Evolutionary conservation across 345 rosid genomes (phyloP).

Genomic region (Arabis hirsuta): DNA sequence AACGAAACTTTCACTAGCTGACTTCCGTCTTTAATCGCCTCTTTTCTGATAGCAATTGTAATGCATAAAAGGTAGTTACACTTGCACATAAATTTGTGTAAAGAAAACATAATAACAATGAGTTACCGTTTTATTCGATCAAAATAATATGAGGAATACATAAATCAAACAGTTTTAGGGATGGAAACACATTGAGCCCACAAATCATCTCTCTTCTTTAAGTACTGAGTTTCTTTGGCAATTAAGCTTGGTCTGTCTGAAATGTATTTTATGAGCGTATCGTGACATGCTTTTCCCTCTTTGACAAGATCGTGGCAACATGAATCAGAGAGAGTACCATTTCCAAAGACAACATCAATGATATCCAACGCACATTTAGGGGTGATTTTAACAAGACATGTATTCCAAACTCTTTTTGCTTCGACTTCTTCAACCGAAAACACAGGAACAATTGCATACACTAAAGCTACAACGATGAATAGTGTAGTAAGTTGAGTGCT

Average conservation of each 20-base stretch:
- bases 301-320: not conserved
- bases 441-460: not conserved
- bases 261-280: not conserved
- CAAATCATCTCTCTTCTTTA: conserved; percentile 2
- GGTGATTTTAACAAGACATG: not conserved
- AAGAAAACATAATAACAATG: too few species aligned
- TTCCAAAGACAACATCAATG: not conserved
- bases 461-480: not conserved
- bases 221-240: not conserved
- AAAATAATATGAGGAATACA: not conserved
- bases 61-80: too few species aligned
- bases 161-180: not conserved
- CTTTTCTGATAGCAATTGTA: too few species aligned
- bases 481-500: not conserved
- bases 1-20: too few species aligned
- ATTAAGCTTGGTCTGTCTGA: not conserved
- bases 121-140: not conserved
- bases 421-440: not conserved
- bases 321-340: not conserved
- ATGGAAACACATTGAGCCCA: not conserved
- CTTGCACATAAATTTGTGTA: too few species aligned
- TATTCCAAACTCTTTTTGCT: not conserved
- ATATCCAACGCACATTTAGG: conserved; percentile 12
- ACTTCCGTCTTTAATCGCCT: too few species aligned
- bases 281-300: not conserved